phyloP scores from a whole-genome alignment of 1,284 basidiomycete genomes.

The Mrakiaceae sp. region DNA sequence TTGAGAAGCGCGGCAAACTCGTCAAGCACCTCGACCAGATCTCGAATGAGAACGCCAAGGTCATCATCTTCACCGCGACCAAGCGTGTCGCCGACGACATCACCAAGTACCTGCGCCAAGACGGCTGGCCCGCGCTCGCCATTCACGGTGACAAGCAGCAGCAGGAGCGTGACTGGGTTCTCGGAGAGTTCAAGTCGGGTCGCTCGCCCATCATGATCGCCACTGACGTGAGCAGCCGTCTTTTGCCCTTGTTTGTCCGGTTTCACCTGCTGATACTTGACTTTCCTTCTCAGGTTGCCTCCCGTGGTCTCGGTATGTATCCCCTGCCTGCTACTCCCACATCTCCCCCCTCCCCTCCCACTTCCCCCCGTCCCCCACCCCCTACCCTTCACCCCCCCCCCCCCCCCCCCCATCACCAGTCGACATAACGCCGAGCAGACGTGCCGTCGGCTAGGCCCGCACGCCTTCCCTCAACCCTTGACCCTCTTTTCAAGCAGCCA shows the following conservation, averaged over 20 bases:
- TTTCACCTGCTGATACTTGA: background rate
- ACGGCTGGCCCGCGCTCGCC: constrained; percentile 96
- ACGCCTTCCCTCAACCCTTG: too few relatives aligned
- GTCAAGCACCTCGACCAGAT: constrained; percentile 97
- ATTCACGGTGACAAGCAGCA: constrained; percentile 97
- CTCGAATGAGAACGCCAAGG: constrained; percentile 92
- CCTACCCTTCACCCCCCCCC: background rate
- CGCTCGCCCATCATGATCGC: constrained; percentile 96
- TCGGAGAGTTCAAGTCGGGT: constrained; percentile 95
- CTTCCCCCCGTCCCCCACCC: background rate
- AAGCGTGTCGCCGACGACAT: constrained; percentile 97
- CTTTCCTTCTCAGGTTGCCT: constrained; percentile 50
- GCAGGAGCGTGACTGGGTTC: constrained; percentile 92
- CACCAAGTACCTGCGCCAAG: constrained; percentile 90
- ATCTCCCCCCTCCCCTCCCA: background rate
- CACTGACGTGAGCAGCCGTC: constrained; percentile 49
- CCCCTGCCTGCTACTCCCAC: constrained; percentile 22
- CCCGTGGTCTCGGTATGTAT: constrained; percentile 97
- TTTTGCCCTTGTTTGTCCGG: background rate
- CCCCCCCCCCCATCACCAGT: background rate
- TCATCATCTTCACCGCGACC: constrained; percentile 95
- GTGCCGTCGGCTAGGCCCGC: too few relatives aligned
- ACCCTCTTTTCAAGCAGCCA: too few relatives aligned
- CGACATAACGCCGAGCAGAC: too few relatives aligned
- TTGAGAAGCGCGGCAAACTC: constrained; percentile 91